Evolutionary conservation across 495 filamentous ascomycete species (phyloP).

Genomic region (Talaromyces nanjingensis): DNA sequence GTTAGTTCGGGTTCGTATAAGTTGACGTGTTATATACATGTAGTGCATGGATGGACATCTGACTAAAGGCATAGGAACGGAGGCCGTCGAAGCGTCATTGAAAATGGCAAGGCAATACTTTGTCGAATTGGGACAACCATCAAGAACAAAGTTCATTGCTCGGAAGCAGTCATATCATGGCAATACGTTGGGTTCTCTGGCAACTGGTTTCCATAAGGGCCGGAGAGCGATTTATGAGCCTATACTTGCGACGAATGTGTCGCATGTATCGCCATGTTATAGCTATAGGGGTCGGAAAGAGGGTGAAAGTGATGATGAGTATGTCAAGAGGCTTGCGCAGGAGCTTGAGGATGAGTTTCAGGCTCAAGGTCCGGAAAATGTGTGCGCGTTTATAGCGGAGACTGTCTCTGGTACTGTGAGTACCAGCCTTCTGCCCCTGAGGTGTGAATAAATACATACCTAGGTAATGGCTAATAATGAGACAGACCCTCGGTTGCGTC

Average conservation of each 20-base stretch:
- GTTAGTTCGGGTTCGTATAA: conserved; percentile 11
- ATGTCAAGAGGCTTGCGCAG: conserved; percentile 50
- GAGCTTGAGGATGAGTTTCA: conserved; percentile 73
- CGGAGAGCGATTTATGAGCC: conserved; percentile 56
- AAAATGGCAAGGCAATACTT: conserved; percentile 44
- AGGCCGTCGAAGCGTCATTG: conserved; percentile 53
- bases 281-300: conserved; percentile 44
- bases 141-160: conserved; percentile 50
- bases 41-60: not conserved
- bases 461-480: not conserved
- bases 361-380: conserved; percentile 58
- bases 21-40: not conserved
- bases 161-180: conserved; percentile 64
- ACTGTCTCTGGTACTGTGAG: conserved; percentile 52
- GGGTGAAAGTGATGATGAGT: conserved; percentile 31
- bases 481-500: conserved; percentile 50
- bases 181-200: conserved; percentile 59
- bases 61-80: conserved; percentile 24
- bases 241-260: conserved; percentile 49
- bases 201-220: conserved; percentile 53
- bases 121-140: conserved; percentile 27
- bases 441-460: not conserved
- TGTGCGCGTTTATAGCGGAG: conserved; percentile 73
- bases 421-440: not conserved
- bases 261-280: conserved; percentile 59